Evolutionary conservation across 2,329 filamentous ascomycete genomes (phyloP), one percentile per base, ranked within the genome.

Genomic region (Sclerotinia borealis): DNA sequence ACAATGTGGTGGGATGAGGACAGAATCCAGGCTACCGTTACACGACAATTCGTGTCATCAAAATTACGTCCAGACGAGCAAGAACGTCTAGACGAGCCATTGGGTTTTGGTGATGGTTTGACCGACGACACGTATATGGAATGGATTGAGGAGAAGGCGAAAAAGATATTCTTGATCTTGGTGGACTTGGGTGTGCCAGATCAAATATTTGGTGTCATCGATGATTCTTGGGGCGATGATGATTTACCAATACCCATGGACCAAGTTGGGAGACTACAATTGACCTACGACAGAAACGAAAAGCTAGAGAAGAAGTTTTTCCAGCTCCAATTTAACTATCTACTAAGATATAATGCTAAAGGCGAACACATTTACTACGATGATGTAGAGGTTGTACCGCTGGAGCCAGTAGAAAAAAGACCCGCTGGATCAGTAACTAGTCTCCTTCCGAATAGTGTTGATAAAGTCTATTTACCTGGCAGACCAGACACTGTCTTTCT

Each of bases 51-150:
- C 72, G 84, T 92, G 66, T 80, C 82, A 58, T 84, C 84, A 47
- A 83, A 89, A 64, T 79, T 92, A 48, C 79, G 83, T 54, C 82
- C 84, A 47, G 80, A 85, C 65, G 87, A 90, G 74, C 79, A 85
- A 68, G 79, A 82, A 62, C 83, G 83, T 61, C 77, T 93, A 52
- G 82, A 88, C 70, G 78, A 79, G 47, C 84, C 85, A 10, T 78
- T 91, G 52, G 83, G 79, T 15, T 91, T 91, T 73, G 88, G 88
- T 36, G 85, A 84, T 62, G 75, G 84, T 25, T 73, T 85, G 63
- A 91, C 88, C 4, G 85, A 91, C 73, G 84, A 87, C 66, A 91
- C 88, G 1, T 92, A 92, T 73, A 86, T 89, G 79, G 88, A 92
- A 72, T 91, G 89, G 87, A 91, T 92, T 63, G 77, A 89, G 52